Conservation (phyloP, 2,329 filamentous ascomycete species). For the Dactylellina leptospora region DNA sequence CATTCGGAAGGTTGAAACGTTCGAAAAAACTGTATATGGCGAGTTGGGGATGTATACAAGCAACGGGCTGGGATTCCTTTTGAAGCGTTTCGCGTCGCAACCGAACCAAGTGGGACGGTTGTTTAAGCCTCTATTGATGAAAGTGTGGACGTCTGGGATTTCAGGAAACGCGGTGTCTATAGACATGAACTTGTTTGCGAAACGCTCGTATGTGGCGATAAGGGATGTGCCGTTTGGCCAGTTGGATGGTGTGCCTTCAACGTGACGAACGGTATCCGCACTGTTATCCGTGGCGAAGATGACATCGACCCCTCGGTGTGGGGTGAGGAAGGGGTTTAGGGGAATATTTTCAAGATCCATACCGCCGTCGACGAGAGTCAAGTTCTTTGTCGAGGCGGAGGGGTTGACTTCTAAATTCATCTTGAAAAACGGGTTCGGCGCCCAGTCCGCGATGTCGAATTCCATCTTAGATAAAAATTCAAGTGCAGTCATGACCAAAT, state of each 20-base stretch:
- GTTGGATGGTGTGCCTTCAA: conserved; percentile 60
- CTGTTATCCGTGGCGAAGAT: conserved; percentile 83
- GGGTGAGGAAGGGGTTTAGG: conserved; percentile 78
- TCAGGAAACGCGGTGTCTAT: conserved; percentile 77
- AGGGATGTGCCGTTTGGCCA: conserved; percentile 83
- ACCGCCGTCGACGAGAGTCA: conserved; percentile 81
- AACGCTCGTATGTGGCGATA: conserved; percentile 77
- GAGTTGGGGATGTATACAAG: conserved; percentile 89
- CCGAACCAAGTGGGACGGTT: conserved; percentile 80
- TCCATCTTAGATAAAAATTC: conserved; percentile 67
- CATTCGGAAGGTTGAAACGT: conserved; percentile 79
- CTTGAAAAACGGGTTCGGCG: conserved; percentile 77
- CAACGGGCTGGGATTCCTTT: conserved; percentile 67
- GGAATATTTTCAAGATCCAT: conserved; percentile 82
- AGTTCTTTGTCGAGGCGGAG: conserved; percentile 65
- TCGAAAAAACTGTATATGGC: conserved; percentile 79
- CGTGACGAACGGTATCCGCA: conserved; percentile 69
- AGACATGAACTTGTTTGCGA: conserved; percentile 62
- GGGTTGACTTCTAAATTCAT: conserved; percentile 70
- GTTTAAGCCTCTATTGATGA: conserved; percentile 80
- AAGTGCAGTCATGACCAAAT: conserved; percentile 66
- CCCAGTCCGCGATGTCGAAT: conserved; percentile 77
- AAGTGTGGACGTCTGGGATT: conserved; percentile 78
- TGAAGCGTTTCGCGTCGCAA: conserved; percentile 73
- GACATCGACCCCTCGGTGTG: conserved; percentile 75